Evolutionary conservation across 2,329 filamentous ascomycete genomes (phyloP).

Genomic region (Plectosphaerella sp.): DNA sequence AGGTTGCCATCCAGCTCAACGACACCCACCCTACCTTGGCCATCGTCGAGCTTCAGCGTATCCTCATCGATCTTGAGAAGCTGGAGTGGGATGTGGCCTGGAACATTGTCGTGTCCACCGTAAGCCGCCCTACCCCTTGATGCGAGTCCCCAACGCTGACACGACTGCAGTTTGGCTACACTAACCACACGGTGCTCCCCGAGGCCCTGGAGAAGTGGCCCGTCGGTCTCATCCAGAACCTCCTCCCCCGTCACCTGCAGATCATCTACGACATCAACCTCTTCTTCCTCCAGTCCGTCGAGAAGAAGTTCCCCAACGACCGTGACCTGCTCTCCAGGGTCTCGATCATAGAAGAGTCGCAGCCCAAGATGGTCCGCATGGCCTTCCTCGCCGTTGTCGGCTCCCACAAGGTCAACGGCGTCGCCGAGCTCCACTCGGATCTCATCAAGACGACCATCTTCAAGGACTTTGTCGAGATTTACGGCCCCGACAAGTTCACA

Average conservation of each 20-base stretch:
- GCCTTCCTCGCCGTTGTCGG: conserved; percentile 91
- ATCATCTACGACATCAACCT: conserved; percentile 99
- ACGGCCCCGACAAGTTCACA: conserved; percentile 94
- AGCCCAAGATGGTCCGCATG: conserved; percentile 98
- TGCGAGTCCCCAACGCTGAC: not conserved
- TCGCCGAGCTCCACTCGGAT: conserved; percentile 95
- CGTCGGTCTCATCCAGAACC: conserved; percentile 83
- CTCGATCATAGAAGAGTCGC: conserved; percentile 96
- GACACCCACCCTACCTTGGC: conserved; percentile 96
- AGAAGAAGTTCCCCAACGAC: conserved; percentile 85
- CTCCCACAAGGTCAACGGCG: conserved; percentile 98
- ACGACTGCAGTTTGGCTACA: conserved; percentile 72
- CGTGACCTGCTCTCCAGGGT: conserved; percentile 79
- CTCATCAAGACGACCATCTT: conserved; percentile 99
- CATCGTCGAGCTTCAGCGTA: conserved; percentile 92
- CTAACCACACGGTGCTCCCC: conserved; percentile 95
- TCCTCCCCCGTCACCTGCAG: conserved; percentile 89
- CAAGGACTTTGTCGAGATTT: conserved; percentile 96
- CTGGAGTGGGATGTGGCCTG: conserved; percentile 93
- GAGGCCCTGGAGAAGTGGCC: conserved; percentile 99
- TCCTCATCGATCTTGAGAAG: conserved; percentile 83
- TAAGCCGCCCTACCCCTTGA: conserved; percentile 31
- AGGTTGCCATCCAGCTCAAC: conserved; percentile 96
- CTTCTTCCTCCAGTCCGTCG: conserved; percentile 84
- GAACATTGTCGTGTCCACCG: conserved; percentile 68